Base-by-base conservation (phyloP, 2,329 filamentous ascomycete species). In the Pestalotiopsis sp. region DNA sequence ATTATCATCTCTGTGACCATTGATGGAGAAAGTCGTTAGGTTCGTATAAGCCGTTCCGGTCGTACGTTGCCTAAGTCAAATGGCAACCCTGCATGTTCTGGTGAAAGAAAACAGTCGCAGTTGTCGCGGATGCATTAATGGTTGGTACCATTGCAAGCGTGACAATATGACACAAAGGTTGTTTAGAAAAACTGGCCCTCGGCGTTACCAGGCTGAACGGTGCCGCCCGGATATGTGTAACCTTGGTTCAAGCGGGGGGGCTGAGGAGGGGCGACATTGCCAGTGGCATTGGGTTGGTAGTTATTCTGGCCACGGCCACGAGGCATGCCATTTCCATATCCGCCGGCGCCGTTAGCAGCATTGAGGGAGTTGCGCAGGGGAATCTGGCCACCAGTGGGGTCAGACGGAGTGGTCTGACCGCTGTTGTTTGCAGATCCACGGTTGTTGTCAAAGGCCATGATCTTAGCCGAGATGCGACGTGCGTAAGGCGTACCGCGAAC, bases 401-500 rank as follows among this genome's bases (percentile, higher is more conserved):
- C 87, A 14, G 85, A 79, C 1, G 87, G 85, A 17, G 86, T 87
- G 12, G 79, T 79, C 73, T 88, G 86, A 27, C 85, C 85, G 65
- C 82, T 87, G 39, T 77, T 80, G 68, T 79, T 81, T 49, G 52
- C 52, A 36, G 64, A 66, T 64, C 82, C 83, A 72, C 79, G 80
- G 3, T 45, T 39, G 68, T 38, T 70, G 68, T 91, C 89, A 70
- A 86, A 86, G 31, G 87, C 83, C 72, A 89, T 84, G 68, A 99
- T 92, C 86, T 98, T 98, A 78, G 92, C 92, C 77, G 93, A 91
- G 75, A 98, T 97, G 71, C 96, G 94, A 73, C 96, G 95, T 66
- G 96, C 96, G 79, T 98, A 96, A 3, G 96, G 95, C 57, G 95
- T 98, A 74, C 93, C 91, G 71, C 95, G 93, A 71, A 98, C 97